Evolutionary conservation across 2,329 filamentous ascomycete genomes (phyloP).

Genomic region (Fusarium foetens): DNA sequence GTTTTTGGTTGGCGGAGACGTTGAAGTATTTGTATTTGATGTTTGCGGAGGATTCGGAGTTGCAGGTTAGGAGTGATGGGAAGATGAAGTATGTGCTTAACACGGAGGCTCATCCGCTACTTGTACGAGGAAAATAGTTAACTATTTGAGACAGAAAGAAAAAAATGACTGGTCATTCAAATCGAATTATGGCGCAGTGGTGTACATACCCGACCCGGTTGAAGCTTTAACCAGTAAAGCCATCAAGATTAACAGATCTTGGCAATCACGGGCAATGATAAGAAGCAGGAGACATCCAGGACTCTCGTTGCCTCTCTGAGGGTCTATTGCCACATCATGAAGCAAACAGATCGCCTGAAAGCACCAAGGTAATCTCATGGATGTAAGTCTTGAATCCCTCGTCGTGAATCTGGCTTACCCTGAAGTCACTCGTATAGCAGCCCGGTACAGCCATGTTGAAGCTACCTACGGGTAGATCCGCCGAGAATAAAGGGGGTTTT

Average conservation of each 20-base stretch:
- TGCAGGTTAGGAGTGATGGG: conserved; percentile 29
- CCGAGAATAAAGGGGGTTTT: fast-evolving
- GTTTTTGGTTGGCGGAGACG: conserved; percentile 37
- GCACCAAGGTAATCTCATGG: fast-evolving
- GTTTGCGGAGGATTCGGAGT: conserved; percentile 30
- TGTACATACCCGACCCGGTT: too few relatives aligned
- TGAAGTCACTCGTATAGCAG: fast-evolving
- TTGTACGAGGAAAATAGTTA: not conserved
- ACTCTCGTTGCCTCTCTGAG: fast-evolving
- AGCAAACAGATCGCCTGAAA: fast-evolving
- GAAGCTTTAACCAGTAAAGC: too few relatives aligned
- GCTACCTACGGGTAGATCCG: not conserved
- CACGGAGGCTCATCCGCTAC: conserved; percentile 33
- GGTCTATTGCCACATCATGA: fast-evolving
- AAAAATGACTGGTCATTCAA: too few relatives aligned
- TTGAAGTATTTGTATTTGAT: conserved; percentile 38
- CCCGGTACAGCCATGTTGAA: not conserved
- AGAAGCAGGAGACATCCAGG: too few relatives aligned
- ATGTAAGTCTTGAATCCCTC: fast-evolving
- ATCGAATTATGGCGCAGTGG: fast-evolving
- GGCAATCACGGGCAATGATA: fast-evolving
- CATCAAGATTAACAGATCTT: too few relatives aligned
- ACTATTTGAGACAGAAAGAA: fast-evolving
- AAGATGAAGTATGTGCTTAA: conserved; percentile 33
- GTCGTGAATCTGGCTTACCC: not conserved